Evolutionary conservation across 306 rosid species (phyloP).

Genomic region (Parietaria judaica): DNA sequence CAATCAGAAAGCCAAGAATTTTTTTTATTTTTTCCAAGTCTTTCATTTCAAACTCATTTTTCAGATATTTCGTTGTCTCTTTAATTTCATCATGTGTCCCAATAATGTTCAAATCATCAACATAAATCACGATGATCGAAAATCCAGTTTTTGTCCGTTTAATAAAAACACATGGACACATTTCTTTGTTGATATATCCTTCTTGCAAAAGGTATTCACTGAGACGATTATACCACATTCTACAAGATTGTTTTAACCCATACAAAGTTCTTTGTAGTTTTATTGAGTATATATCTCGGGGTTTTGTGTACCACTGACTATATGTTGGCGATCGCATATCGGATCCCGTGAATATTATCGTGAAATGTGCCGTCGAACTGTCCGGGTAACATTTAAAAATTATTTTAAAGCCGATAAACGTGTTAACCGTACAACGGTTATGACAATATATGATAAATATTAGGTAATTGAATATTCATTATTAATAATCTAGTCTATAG

Average conservation of each 20-base stretch:
- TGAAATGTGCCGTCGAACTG: too few species aligned
- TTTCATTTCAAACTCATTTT: neutral
- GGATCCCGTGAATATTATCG: too few species aligned
- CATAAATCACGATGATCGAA: neutral
- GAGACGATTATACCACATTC: neutral
- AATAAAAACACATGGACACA: neutral
- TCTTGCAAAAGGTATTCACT: neutral
- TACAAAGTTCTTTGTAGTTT: neutral
- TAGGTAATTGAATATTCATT: too few species aligned
- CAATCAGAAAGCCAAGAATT: neutral
- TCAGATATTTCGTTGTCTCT: neutral
- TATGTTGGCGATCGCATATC: too few species aligned
- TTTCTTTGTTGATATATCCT: neutral
- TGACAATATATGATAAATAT: too few species aligned
- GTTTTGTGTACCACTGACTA: too few species aligned
- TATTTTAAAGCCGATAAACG: too few species aligned
- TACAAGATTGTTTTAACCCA: neutral
- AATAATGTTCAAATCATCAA: neutral
- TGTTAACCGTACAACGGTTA: too few species aligned
- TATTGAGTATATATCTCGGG: neutral
- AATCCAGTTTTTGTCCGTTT: neutral
- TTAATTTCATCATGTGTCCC: neutral
- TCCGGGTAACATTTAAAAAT: too few species aligned
- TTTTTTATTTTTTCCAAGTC: neutral
- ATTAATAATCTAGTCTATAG: too few species aligned